Evolutionary conservation across 2,329 filamentous ascomycete species (phyloP).

Genomic region (Ophidiomyces ophidiicola): DNA sequence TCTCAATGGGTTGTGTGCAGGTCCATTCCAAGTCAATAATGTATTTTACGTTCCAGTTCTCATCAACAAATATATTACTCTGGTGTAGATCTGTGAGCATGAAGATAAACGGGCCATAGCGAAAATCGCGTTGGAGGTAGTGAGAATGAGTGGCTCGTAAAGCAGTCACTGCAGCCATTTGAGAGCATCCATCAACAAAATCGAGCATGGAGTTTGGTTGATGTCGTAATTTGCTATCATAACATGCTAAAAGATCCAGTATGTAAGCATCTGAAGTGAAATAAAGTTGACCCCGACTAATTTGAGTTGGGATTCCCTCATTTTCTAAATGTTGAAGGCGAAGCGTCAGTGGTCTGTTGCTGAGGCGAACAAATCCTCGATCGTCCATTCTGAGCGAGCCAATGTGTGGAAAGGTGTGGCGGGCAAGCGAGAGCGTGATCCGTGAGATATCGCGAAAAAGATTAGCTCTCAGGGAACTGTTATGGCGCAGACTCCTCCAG

Average conservation of each 20-base stretch:
- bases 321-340: slow-evolving; percentile 20
- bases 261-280: slow-evolving; percentile 20
- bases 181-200: not conserved
- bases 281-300: slow-evolving; percentile 19
- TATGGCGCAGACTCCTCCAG: slow-evolving; percentile 14
- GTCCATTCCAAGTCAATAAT: slow-evolving; percentile 29
- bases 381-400: slow-evolving; percentile 26
- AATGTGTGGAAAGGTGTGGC: slow-evolving; percentile 23
- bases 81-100: slow-evolving; percentile 24
- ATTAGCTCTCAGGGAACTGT: slow-evolving; percentile 15
- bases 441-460: slow-evolving; percentile 17
- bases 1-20: slow-evolving; percentile 18
- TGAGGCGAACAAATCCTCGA: slow-evolving; percentile 17
- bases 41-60: slow-evolving; percentile 24
- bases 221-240: slow-evolving; percentile 21
- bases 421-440: slow-evolving; percentile 16
- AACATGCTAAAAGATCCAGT: slow-evolving; percentile 19
- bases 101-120: slow-evolving; percentile 24
- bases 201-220: slow-evolving; percentile 19
- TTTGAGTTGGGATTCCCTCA: slow-evolving; percentile 20
- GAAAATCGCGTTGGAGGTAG: slow-evolving; percentile 5
- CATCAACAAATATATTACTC: slow-evolving; percentile 27
- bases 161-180: slow-evolving; percentile 20
- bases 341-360: slow-evolving; percentile 21
- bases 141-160: slow-evolving; percentile 3